These are phyloP conservation scores for Alternaria triticina DNA, from an alignment of 2,329 filamentous ascomycete species.

Conservation along the genomic window DNA sequence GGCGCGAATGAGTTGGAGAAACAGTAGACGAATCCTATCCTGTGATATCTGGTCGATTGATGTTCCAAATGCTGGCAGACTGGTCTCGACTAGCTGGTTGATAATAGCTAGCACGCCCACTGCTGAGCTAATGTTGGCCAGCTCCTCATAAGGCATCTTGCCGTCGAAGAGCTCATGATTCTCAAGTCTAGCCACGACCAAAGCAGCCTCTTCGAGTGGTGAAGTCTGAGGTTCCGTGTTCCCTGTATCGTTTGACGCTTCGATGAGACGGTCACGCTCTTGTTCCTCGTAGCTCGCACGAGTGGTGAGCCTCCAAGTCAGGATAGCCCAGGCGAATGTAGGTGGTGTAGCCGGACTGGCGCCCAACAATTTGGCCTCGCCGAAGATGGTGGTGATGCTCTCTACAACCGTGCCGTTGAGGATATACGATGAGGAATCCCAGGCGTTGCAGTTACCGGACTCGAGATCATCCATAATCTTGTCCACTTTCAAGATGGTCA, in stretches of 20 bases:
- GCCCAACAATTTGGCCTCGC: conserved; percentile 60
- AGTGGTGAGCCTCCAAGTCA: conserved; percentile 51
- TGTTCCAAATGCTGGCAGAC: conserved; percentile 53
- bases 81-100: conserved; percentile 32
- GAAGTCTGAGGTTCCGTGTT: conserved; percentile 21
- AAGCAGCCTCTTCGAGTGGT: conserved; percentile 36
- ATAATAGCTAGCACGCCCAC: conserved; percentile 35
- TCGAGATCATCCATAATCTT: conserved; percentile 60
- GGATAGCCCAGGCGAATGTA: conserved; percentile 80
- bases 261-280: conserved; percentile 35
- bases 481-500: conserved; percentile 74
- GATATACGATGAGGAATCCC: conserved; percentile 65
- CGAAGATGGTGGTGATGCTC: conserved; percentile 74
- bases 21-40: conserved; percentile 66
- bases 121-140: conserved; percentile 34
- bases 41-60: conserved; percentile 61
- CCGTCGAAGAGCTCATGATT: conserved; percentile 35
- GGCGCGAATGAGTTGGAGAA: conserved; percentile 74
- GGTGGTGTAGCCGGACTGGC: conserved; percentile 73
- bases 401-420: conserved; percentile 72
- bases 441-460: conserved; percentile 30
- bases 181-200: conserved; percentile 30
- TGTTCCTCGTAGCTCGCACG: conserved; percentile 33
- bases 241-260: conserved; percentile 21
- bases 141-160: conserved; percentile 30